A percentile compares a stretch with the other conserved stretches of the same genome.
phyloP scores from a whole-genome alignment of 257 asterid genomes.

The Solanum arcanum region DNA sequence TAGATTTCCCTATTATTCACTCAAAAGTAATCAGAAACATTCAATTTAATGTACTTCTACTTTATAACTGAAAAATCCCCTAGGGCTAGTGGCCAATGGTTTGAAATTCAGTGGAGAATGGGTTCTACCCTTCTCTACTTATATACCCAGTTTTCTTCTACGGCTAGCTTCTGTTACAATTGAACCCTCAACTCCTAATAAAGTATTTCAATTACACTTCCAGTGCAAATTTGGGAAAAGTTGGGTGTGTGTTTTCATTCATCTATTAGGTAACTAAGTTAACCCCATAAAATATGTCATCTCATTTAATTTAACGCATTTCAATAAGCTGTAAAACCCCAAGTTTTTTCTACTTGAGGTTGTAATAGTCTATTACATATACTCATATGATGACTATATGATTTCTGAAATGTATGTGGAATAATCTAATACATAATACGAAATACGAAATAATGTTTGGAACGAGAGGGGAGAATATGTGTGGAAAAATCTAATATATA shows the following conservation, averaged over 20 bases:
- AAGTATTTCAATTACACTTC: neutral
- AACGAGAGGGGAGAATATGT: neutral
- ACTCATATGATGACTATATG: neutral
- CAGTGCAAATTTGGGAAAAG: neutral
- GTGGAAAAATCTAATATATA: neutral
- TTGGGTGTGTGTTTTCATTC: neutral
- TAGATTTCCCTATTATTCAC: neutral
- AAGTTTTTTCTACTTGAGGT: neutral
- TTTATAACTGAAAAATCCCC: neutral
- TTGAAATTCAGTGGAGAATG: neutral
- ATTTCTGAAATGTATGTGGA: neutral
- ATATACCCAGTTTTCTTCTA: neutral
- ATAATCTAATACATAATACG: neutral
- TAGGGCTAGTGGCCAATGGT: neutral
- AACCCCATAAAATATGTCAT: neutral
- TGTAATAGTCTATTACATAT: neutral
- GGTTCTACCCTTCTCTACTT: neutral
- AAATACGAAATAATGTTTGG: neutral
- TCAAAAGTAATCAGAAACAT: neutral
- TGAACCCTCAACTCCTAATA: neutral
- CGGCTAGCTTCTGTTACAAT: neutral
- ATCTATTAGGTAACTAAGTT: neutral
- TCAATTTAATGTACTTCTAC: neutral
- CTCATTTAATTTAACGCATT: neutral
- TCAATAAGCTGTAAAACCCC: neutral